These are phyloP conservation scores for Brassica nigra DNA, from an alignment of 345 rosid species.

Conservation along the genomic window DNA sequence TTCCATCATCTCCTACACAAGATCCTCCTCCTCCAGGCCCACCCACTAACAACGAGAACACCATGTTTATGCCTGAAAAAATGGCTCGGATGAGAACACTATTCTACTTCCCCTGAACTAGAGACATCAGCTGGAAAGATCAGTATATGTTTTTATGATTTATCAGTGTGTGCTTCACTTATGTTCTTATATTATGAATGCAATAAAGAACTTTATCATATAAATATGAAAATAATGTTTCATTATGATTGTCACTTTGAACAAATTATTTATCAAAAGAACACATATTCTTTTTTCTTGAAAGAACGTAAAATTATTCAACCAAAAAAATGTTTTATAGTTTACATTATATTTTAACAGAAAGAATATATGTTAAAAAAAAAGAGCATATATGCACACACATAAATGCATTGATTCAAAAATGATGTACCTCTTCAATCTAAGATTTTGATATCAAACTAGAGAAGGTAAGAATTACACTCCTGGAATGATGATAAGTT, in stretches of 20 bases:
- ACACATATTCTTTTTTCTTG: not conserved
- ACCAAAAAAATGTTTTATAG: no score
- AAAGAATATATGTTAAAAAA: not conserved
- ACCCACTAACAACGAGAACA: not conserved
- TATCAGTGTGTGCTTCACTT: not conserved
- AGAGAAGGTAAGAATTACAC: no score
- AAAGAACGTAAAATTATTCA: no score
- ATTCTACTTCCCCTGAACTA: not conserved
- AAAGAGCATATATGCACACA: not conserved
- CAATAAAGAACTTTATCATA: not conserved
- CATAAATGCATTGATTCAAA: not conserved
- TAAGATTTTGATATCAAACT: no score
- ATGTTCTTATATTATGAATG: not conserved
- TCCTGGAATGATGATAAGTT: slow-evolving; percentile 25
- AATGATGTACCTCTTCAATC: not conserved
- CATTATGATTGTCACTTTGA: not conserved
- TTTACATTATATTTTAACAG: no score
- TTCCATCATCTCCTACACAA: not conserved
- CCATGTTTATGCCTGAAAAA: not conserved
- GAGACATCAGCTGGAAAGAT: not conserved
- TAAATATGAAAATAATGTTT: not conserved
- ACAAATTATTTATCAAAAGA: not conserved
- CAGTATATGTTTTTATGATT: not conserved
- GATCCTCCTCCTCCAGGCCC: not conserved
- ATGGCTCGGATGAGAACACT: not conserved